Evolutionary conservation across 208 protist species (phyloP).

Genomic region (Plasmodiophora brassicae): DNA sequence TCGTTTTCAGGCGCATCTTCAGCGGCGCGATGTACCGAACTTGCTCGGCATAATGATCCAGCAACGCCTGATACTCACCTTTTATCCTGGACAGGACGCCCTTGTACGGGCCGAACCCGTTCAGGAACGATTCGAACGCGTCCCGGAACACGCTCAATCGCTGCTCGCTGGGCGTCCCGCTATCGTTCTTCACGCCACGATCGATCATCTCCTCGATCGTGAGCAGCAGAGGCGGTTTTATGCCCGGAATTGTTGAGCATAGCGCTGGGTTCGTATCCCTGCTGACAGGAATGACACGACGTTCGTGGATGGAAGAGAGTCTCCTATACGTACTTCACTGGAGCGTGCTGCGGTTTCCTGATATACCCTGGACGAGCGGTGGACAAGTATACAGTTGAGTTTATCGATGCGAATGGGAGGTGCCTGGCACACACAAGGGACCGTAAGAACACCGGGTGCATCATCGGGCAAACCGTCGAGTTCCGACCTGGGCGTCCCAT

Average conservation of each 20-base stretch:
- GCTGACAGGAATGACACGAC: not conserved
- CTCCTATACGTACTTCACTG: not conserved
- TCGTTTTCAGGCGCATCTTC: not conserved
- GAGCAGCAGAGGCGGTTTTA: not conserved
- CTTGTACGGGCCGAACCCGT: not conserved
- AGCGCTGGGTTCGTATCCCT: not conserved
- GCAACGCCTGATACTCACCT: not conserved
- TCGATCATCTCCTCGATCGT: not conserved
- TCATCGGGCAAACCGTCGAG: not conserved
- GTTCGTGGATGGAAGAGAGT: not conserved
- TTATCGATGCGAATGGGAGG: not conserved
- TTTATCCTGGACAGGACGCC: not conserved
- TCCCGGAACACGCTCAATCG: not conserved
- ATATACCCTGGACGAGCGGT: constrained; percentile 19
- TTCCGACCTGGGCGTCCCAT: not conserved
- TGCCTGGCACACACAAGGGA: not conserved
- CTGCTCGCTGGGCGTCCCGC: not conserved
- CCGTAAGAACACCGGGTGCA: not conserved
- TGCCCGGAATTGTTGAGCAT: not conserved
- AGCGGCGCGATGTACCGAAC: not conserved
- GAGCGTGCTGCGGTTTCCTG: not conserved
- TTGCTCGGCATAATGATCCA: not conserved
- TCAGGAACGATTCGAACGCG: not conserved
- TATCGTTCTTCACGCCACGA: not conserved
- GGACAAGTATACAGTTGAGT: not conserved